A percentile compares a stretch with the other conserved stretches of the same genome.
phyloP scores from a whole-genome alignment of 768 basidiomycete genomes.

The Tephrocybe sp. region DNA sequence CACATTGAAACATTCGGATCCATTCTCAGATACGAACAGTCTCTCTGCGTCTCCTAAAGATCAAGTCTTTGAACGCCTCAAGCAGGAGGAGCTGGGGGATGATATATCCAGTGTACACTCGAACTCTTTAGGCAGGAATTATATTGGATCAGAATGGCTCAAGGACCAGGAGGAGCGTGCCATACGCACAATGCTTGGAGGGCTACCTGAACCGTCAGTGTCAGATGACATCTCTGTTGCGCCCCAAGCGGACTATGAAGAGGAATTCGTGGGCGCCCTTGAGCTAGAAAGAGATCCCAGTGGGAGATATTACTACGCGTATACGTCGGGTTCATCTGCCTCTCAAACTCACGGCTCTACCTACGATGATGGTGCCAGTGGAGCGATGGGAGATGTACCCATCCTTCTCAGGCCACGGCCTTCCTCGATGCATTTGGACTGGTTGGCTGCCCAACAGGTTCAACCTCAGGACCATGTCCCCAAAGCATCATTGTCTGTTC shows the following conservation, averaged over 20 bases:
- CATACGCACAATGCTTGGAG: conserved; percentile 59
- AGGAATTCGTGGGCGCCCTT: conserved; percentile 57
- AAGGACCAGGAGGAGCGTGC: conserved; percentile 75
- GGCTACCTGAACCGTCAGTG: conserved; percentile 54
- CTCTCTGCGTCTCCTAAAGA: conserved; percentile 29
- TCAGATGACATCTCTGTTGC: conserved; percentile 48
- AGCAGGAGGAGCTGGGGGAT: conserved; percentile 42
- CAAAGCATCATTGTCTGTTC: conserved; percentile 21
- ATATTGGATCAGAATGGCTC: conserved; percentile 79
- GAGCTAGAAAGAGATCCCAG: conserved; percentile 63
- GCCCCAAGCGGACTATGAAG: conserved; percentile 31
- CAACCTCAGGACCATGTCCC: conserved; percentile 23
- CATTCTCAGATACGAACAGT: conserved; percentile 28
- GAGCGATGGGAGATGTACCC: conserved; percentile 20
- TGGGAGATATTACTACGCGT: conserved; percentile 78
- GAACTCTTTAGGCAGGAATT: conserved; percentile 47
- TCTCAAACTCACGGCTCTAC: conserved; percentile 53
- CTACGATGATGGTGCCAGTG: conserved; percentile 44
- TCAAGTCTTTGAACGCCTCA: conserved; percentile 57
- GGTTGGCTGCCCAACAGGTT: conserved; percentile 59
- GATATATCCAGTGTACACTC: conserved; percentile 40
- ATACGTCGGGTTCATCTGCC: conserved; percentile 48
- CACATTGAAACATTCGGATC: conserved; percentile 11
- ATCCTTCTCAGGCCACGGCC: conserved; percentile 43
- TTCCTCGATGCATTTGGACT: conserved; percentile 63